phyloP scores from a whole-genome alignment of 83 land plant species.

The Picea engelmannii region DNA sequence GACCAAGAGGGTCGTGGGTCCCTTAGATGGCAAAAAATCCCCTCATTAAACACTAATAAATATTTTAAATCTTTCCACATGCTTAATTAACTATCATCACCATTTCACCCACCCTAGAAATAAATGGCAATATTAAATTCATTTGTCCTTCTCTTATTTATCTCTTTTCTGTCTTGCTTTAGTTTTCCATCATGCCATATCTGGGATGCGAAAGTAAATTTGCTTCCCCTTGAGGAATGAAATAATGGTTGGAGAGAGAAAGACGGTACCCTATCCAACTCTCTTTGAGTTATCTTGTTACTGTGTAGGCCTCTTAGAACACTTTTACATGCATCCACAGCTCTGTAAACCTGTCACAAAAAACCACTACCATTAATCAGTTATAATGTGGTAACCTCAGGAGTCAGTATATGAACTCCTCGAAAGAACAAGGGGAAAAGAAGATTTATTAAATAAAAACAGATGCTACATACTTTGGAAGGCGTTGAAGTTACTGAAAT shows the following conservation, averaged over 20 bases:
- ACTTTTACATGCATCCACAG: no score
- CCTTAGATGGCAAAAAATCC: no score
- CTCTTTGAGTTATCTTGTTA: slow-evolving; percentile 78
- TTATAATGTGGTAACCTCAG: not conserved
- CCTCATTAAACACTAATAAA: no score
- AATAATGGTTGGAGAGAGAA: not conserved
- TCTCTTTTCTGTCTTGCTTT: not conserved
- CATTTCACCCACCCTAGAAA: no score
- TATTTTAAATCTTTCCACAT: no score
- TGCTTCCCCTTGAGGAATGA: not conserved
- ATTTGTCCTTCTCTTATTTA: not conserved
- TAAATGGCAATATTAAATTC: not conserved
- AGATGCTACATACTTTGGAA: no score
- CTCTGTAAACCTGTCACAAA: slow-evolving; percentile 74
- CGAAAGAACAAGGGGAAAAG: not conserved
- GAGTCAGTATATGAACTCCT: not conserved
- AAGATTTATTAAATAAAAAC: slow-evolving; percentile 2
- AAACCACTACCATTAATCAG: not conserved
- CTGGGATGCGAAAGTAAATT: not conserved
- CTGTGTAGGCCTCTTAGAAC: slow-evolving; percentile 86
- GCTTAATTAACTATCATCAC: no score
- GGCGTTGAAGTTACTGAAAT: slow-evolving; percentile 98
- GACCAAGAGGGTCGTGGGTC: no score
- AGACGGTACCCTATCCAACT: slow-evolving; percentile 85
- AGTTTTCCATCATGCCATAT: not conserved